Evolutionary conservation across 2,329 filamentous ascomycete genomes (phyloP).

Genomic region (Thyridium curvatum): DNA sequence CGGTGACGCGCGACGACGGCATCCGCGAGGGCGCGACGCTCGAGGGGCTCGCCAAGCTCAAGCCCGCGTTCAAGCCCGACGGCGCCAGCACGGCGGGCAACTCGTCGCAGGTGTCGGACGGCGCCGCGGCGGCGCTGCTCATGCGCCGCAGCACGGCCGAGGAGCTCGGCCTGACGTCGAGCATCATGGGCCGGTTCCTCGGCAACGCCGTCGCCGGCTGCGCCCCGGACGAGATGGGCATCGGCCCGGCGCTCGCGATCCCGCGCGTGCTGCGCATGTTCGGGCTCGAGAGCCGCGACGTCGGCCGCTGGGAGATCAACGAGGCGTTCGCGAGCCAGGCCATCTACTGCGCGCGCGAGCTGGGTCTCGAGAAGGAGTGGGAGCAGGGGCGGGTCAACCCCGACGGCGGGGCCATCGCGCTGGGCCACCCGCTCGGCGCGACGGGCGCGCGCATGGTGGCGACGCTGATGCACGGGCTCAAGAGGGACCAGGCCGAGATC

Average conservation of each 20-base stretch:
- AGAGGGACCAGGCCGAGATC: constrained; percentile 64
- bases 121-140: constrained; percentile 75
- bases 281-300: constrained; percentile 60
- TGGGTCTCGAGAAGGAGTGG: constrained; percentile 59
- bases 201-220: constrained; percentile 71
- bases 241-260: constrained; percentile 82
- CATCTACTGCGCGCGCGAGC: constrained; percentile 63
- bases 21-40: constrained; percentile 62
- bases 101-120: constrained; percentile 78
- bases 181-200: constrained; percentile 79
- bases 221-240: constrained; percentile 86
- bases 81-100: constrained; percentile 84
- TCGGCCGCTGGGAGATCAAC: constrained; percentile 90
- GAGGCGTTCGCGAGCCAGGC: constrained; percentile 68
- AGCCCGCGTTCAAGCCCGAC: constrained; percentile 74
- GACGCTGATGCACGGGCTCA: constrained; percentile 61
- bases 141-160: constrained; percentile 79
- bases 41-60: constrained; percentile 71
- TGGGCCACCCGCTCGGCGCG: constrained; percentile 86
- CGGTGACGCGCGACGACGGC: constrained; percentile 74
- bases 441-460: constrained; percentile 78
- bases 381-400: constrained; percentile 73
- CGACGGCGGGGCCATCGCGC: constrained; percentile 88
- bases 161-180: constrained; percentile 59
- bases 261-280: constrained; percentile 69